Conservation (phyloP, 257 asterid genomes). For the Paulownia fortunei region DNA sequence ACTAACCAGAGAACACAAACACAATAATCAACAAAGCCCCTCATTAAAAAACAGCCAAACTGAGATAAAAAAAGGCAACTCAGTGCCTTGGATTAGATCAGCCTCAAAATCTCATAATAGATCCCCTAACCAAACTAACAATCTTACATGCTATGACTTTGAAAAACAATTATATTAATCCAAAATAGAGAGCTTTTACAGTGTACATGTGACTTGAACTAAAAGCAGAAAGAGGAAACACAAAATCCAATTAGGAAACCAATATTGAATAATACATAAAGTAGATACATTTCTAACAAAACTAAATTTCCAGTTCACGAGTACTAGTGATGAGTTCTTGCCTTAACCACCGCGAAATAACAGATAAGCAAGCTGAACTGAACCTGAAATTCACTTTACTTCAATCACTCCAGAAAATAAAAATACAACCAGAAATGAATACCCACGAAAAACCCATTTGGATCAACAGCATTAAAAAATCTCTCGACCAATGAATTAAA, state of each 20-base stretch:
- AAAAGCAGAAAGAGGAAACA: conserved; percentile 17
- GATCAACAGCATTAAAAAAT: conserved; percentile 28
- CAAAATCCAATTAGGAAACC: conserved; percentile 2
- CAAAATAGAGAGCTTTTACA: neutral
- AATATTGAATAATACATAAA: conserved; percentile 15
- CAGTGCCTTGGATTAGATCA: conserved; percentile 30
- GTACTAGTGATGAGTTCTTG: conserved; percentile 36
- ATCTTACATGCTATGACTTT: neutral
- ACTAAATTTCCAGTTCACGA: conserved; percentile 26
- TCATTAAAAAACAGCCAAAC: neutral
- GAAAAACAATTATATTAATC: conserved; percentile 10
- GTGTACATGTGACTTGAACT: conserved; percentile 29
- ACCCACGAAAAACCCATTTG: conserved; percentile 18
- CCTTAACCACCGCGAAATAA: conserved; percentile 39
- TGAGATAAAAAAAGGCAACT: conserved; percentile 21
- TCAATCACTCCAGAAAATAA: conserved; percentile 9
- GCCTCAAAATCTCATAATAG: conserved; percentile 31
- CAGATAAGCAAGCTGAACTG: conserved; percentile 28
- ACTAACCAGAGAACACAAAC: conserved; percentile 10
- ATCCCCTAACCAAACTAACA: conserved; percentile 29
- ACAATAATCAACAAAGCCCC: conserved; percentile 3
- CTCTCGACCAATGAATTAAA: conserved; percentile 33
- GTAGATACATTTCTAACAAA: neutral
- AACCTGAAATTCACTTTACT: conserved; percentile 30
- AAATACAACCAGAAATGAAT: conserved; percentile 11